These are phyloP conservation scores for Pythium sp. DNA, from an alignment of 352 stramenopile genomes.

Conservation along the genomic window DNA sequence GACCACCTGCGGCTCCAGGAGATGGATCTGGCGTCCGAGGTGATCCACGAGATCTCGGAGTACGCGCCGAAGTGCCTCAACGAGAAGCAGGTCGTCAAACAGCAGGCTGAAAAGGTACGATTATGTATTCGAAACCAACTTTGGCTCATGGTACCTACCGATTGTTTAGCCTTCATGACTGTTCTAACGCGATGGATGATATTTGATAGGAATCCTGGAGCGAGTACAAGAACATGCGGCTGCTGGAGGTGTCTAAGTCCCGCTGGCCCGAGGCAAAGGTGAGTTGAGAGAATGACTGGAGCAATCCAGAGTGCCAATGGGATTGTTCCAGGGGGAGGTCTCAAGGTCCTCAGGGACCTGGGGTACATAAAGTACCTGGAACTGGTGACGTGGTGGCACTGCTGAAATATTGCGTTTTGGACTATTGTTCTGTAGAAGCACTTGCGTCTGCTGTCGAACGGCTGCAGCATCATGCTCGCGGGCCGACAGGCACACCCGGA, in stretches of 20 bases:
- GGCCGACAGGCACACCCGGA: neutral
- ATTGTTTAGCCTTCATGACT: too few relatives aligned
- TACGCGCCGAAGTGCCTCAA: constrained; percentile 55
- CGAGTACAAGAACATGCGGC: constrained; percentile 60
- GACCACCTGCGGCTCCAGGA: constrained; percentile 74
- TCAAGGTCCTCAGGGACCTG: neutral
- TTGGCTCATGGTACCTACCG: neutral
- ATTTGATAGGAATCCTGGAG: constrained; percentile 49
- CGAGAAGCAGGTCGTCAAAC: constrained; percentile 47
- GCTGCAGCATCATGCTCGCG: constrained; percentile 73
- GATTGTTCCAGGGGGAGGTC: neutral
- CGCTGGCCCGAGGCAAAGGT: constrained; percentile 66
- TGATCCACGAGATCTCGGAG: constrained; percentile 52
- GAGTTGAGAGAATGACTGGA: neutral
- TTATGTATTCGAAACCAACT: neutral
- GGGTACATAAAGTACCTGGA: neutral
- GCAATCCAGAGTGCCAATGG: neutral
- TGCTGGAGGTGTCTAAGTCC: constrained; percentile 68
- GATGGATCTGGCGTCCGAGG: constrained; percentile 62
- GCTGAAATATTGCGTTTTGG: neutral
- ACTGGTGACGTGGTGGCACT: neutral
- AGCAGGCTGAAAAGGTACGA: constrained; percentile 36
- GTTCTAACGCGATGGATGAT: too few relatives aligned
- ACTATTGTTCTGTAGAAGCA: constrained; percentile 32
- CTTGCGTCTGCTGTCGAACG: constrained; percentile 64